Evolutionary conservation across 2,329 filamentous ascomycete species (phyloP), one percentile per base, ranked within the genome.

Genomic region (Colletotrichum higginsianum): DNA sequence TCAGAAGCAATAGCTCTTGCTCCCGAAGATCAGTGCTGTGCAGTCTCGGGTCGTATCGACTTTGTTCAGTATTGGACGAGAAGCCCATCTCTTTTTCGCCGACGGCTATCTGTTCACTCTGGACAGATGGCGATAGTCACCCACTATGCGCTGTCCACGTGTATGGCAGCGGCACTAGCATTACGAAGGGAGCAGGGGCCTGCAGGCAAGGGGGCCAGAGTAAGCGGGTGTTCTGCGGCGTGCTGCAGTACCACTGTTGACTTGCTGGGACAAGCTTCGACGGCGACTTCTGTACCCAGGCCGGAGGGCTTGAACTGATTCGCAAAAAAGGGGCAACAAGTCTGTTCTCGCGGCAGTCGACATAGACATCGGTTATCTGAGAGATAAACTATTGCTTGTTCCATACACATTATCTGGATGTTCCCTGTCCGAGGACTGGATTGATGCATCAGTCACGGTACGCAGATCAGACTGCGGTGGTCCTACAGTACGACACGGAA

Each of bases 71-170:
- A 26, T 26, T n/a, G 46, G 13, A 26, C 23, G 18, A 23, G 38
- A 18, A 9, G 35, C 35, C 50, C 57, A n/a, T 67, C 7, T 61
- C 18, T 11, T 42, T 35, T 16, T 35, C 21, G 16, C n/a, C 23
- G 35, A 42, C 46, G 42, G 26, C 9, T 42, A 49, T 26, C 16
- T 30, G 8, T 26, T 46, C 21, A 30, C 16, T 30, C 60, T 26
- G 8, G 18, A 23, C 15, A 47, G 21, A 61, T 21, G 52, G 38
- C 44, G 64, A 46, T 21, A 13, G 12, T 52, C 47, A 40, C 56
- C 68, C 68, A 57, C 57, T 71, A 30, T 62, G 44, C 38, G 44
- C n/a, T 30, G 68, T 62, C 53, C 68, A 71, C 52, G 64, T 62
- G 68, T 61, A 67, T 56, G 44, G 15, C 23, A 44, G 35, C 44